Evolutionary conservation across 164 flowering plant species (phyloP).

Genomic region (Litsea cubeba): DNA sequence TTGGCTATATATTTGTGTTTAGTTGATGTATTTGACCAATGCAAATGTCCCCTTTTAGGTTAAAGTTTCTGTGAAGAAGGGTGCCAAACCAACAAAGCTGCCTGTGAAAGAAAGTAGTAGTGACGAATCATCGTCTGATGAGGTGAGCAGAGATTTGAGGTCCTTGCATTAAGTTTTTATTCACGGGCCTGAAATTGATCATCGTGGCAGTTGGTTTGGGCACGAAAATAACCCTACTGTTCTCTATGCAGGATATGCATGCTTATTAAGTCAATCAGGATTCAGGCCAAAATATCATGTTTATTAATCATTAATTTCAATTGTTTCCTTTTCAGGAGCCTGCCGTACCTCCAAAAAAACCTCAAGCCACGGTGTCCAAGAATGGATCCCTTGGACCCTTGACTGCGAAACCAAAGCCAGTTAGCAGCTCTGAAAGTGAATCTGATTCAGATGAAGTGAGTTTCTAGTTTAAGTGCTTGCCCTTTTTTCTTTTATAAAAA

Average conservation of each 20-base stretch:
- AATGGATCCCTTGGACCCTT: constrained; percentile 20
- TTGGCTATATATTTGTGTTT: neutral
- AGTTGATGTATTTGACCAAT: neutral
- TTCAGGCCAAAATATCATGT: too few species aligned
- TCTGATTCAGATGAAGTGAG: constrained; percentile 30
- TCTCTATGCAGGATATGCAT: neutral
- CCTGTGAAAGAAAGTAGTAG: constrained; percentile 16
- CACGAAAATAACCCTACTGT: neutral
- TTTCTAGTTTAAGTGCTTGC: neutral
- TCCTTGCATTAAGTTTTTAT: neutral
- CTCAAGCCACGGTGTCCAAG: constrained; percentile 13
- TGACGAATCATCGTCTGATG: constrained; percentile 32
- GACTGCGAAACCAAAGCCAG: constrained; percentile 21
- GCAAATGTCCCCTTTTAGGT: constrained; percentile 4
- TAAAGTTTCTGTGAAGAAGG: constrained; percentile 15
- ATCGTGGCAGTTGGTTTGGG: neutral
- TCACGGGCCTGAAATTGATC: neutral
- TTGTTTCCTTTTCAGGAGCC: constrained; percentile 22
- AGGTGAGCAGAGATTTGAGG: constrained; percentile 12
- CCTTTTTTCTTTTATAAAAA: neutral
- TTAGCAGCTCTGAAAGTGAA: constrained; percentile 25
- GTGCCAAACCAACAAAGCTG: neutral
- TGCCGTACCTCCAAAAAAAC: constrained; percentile 12
- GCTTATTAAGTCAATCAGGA: too few species aligned
- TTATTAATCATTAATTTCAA: neutral